These are phyloP conservation scores for Plectosphaerella plurivora DNA, from an alignment of 2,329 filamentous ascomycete genomes.

Conservation along the genomic window DNA sequence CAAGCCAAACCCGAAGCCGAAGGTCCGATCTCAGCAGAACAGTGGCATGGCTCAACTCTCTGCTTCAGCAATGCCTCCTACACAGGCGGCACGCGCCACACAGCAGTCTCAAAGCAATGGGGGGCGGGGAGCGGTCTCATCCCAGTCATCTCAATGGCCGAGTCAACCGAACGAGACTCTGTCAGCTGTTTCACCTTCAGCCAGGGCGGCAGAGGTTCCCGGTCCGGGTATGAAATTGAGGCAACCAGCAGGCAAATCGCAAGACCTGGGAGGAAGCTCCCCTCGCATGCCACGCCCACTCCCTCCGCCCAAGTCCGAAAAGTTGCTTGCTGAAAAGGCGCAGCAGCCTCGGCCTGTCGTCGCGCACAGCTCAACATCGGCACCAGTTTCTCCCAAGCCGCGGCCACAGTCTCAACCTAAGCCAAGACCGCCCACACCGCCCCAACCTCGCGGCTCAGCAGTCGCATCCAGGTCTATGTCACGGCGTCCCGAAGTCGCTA, in stretches of 20 bases:
- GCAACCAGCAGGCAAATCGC: no score
- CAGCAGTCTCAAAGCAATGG: no score
- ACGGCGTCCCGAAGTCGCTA: background rate
- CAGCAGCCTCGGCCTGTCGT: conserved; percentile 5
- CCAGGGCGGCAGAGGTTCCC: no score
- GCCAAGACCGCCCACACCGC: conserved; percentile 29
- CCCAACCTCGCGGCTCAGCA: conserved; percentile 22
- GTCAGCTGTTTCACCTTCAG: no score
- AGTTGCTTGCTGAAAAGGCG: background rate
- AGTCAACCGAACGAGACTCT: no score
- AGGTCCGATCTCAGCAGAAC: background rate
- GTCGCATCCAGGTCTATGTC: conserved; percentile 4
- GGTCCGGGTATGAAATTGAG: no score
- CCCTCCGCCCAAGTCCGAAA: background rate
- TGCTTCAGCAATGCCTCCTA: no score
- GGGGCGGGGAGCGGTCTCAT: no score
- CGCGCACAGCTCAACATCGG: conserved; percentile 12
- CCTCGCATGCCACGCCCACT: background rate
- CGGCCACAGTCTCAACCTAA: conserved; percentile 15
- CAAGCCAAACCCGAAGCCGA: conserved; percentile 16
- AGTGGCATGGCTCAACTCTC: no score
- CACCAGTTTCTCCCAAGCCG: conserved; percentile 27
- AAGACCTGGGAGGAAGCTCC: background rate
- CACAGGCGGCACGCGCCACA: no score
- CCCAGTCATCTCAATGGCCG: no score